These are phyloP conservation scores for Pyrus pyrifolia DNA, from an alignment of 306 rosid genomes.

Conservation along the genomic window DNA sequence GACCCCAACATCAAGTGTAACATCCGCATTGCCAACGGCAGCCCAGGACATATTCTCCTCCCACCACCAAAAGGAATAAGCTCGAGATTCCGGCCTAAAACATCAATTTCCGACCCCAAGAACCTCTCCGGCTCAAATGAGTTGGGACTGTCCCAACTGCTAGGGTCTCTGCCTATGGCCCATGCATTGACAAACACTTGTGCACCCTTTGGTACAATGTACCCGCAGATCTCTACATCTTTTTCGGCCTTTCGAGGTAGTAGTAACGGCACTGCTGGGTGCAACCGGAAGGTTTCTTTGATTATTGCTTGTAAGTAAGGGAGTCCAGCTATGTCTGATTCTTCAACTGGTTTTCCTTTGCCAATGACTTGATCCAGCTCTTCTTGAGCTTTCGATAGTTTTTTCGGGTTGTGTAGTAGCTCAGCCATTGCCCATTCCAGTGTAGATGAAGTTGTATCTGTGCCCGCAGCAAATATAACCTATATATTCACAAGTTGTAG, in stretches of 20 bases:
- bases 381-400: neutral
- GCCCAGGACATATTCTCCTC: constrained; percentile 30
- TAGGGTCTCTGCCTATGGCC: constrained; percentile 11
- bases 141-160: neutral
- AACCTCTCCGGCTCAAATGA: constrained; percentile 15
- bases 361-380: constrained; percentile 4
- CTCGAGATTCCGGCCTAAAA: constrained; percentile 18
- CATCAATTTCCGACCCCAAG: constrained; percentile 6
- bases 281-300: constrained; percentile 8
- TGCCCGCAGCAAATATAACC: constrained; percentile 10
- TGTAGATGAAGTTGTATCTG: neutral
- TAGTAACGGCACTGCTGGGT: neutral
- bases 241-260: neutral
- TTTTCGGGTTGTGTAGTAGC: neutral
- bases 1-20: constrained; percentile 27
- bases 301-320: constrained; percentile 20
- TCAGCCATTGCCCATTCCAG: neutral
- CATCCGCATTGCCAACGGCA: constrained; percentile 21
- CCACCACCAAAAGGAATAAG: constrained; percentile 31
- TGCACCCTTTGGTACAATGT: constrained; percentile 7
- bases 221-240: neutral
- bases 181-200: constrained; percentile 10
- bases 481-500: neutral
- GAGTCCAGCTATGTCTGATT: neutral
- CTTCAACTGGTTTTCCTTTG: neutral